Evolutionary conservation across 768 basidiomycete genomes (phyloP).

Genomic region (Podaxis sp.): DNA sequence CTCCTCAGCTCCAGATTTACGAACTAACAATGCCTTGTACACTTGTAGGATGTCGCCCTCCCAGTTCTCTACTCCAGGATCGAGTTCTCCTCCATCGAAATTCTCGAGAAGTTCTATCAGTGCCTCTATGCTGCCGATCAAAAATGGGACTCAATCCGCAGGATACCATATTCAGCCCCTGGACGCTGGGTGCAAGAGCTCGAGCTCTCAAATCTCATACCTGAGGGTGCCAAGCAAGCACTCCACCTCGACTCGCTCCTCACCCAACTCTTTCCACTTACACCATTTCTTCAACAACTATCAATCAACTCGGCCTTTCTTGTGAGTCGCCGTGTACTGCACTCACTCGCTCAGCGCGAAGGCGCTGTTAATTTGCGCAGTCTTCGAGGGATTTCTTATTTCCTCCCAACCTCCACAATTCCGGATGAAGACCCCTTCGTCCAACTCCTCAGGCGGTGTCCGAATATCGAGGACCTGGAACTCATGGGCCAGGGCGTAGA

Average conservation of each 20-base stretch:
- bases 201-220: slow-evolving; percentile 58
- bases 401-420: slow-evolving; percentile 26
- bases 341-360: slow-evolving; percentile 47
- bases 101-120: slow-evolving; percentile 55
- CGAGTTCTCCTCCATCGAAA: slow-evolving; percentile 33
- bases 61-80: slow-evolving; percentile 65
- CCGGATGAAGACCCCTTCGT: slow-evolving; percentile 54
- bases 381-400: slow-evolving; percentile 55
- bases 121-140: slow-evolving; percentile 60
- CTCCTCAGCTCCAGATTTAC: background rate
- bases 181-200: slow-evolving; percentile 82
- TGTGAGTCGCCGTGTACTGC: slow-evolving; percentile 56
- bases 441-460: slow-evolving; percentile 48
- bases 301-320: slow-evolving; percentile 51
- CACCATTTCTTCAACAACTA: slow-evolving; percentile 58
- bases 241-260: slow-evolving; percentile 60
- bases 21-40: background rate
- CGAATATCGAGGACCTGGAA: slow-evolving; percentile 59
- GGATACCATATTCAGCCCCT: slow-evolving; percentile 83
- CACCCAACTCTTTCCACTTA: slow-evolving; percentile 57
- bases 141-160: slow-evolving; percentile 84
- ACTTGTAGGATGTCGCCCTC: slow-evolving; percentile 52
- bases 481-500: slow-evolving; percentile 59
- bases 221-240: slow-evolving; percentile 40
- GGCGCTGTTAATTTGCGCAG: slow-evolving; percentile 43